Conservation (phyloP, 1,284 basidiomycete genomes). For the Ustilago xerochloae region DNA sequence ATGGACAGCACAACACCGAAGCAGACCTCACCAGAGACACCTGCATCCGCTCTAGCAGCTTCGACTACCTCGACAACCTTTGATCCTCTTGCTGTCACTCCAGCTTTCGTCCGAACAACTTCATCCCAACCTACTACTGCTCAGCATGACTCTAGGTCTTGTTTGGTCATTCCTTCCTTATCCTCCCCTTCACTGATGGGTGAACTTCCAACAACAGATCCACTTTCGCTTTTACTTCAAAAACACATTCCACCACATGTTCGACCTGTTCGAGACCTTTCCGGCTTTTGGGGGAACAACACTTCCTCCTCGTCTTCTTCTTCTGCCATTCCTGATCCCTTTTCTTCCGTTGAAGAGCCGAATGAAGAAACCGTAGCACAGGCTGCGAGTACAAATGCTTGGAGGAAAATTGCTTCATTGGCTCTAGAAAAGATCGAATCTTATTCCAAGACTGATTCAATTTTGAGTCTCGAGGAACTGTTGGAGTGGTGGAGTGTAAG, state of each 20-base stretch:
- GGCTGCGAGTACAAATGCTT: slow-evolving; percentile 25
- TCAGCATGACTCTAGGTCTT: neutral
- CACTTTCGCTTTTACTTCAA: slow-evolving; percentile 32
- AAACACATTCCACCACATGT: slow-evolving; percentile 46
- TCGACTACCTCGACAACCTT: neutral
- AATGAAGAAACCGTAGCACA: slow-evolving; percentile 6
- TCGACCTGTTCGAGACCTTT: slow-evolving; percentile 39
- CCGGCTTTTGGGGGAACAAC: slow-evolving; percentile 28
- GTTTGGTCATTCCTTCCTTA: slow-evolving; percentile 2
- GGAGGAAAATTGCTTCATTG: slow-evolving; percentile 39
- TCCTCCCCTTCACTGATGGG: slow-evolving; percentile 20
- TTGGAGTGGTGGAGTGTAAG: slow-evolving; percentile 50
- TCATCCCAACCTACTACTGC: neutral
- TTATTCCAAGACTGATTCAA: neutral
- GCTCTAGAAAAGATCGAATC: slow-evolving; percentile 12
- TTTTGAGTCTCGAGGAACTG: neutral
- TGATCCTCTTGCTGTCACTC: slow-evolving; percentile 10
- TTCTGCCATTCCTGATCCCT: slow-evolving; percentile 15
- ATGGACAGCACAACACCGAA: neutral
- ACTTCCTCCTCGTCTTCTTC: neutral
- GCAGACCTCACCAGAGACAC: neutral
- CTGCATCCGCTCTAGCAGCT: neutral
- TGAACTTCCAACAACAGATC: slow-evolving; percentile 42
- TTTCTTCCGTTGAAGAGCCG: neutral
- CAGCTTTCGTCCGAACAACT: neutral